Percentiles rank a stretch among this genome's conserved stretches.
These are phyloP conservation scores for Coemansia sp. DNA, from an alignment of 192 early-diverging fungal species.

Conservation along the genomic window DNA sequence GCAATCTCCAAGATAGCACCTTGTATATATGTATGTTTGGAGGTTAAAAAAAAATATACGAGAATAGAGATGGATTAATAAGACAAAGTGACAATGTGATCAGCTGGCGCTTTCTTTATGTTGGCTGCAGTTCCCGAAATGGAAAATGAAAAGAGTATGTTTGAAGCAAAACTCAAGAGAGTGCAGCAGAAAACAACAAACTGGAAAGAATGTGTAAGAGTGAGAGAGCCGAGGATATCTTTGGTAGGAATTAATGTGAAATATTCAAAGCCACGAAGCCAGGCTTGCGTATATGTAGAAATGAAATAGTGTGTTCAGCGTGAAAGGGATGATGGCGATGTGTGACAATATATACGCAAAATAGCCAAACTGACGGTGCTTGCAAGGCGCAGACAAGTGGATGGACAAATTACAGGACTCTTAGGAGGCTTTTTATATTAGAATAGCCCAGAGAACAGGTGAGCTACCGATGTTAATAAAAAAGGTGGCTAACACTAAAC, in stretches of 20 bases:
- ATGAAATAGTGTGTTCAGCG: not conserved
- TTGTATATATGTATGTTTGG: not conserved
- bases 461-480: not conserved
- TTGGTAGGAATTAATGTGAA: not conserved
- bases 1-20: constrained; percentile 12
- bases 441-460: not conserved
- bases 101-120: constrained; percentile 21
- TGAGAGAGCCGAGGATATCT: not conserved
- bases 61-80: constrained; percentile 19
- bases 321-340: constrained; percentile 4
- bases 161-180: not conserved
- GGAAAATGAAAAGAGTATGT: constrained; percentile 8
- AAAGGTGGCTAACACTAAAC: not conserved
- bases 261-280: not conserved
- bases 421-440: not conserved
- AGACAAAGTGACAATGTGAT: constrained; percentile 19
- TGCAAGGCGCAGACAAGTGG: not conserved
- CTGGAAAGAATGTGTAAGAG: not conserved
- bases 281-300: not conserved
- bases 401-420: not conserved
- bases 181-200: constrained; percentile 5
- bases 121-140: constrained; percentile 14
- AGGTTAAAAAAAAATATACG: constrained; percentile 10
- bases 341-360: constrained; percentile 3
- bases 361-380: constrained; percentile 2